Evolutionary conservation across 2,329 filamentous ascomycete species (phyloP).

Genomic region (Dryadomyces quercus-mongolicae): DNA sequence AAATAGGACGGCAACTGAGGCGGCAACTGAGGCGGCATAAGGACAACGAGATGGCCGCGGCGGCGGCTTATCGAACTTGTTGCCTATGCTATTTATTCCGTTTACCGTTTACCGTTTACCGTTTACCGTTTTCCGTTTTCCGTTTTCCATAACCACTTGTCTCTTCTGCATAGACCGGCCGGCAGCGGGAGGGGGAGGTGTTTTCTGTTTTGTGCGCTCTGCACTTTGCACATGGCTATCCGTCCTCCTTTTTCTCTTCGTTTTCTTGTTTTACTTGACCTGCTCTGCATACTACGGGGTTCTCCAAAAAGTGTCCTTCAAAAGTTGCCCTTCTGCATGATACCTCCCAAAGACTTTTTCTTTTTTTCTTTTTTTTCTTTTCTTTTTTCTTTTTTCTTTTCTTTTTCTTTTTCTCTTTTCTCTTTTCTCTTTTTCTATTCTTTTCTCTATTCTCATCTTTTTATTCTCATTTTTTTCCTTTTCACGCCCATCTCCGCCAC

Average conservation of each 20-base stretch:
- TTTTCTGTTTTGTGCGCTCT: slow-evolving; percentile 29
- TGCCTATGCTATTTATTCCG: neutral
- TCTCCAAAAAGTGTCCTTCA: slow-evolving; percentile 28
- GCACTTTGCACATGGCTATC: neutral
- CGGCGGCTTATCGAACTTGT: no score
- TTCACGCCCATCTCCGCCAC: no score
- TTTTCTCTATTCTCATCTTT: neutral
- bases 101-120: slow-evolving; percentile 18
- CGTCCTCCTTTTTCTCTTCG: neutral
- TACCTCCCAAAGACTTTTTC: slow-evolving; percentile 26
- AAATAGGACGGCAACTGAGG: slow-evolving; percentile 37
- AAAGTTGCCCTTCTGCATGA: slow-evolving; percentile 35
- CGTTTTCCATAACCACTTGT: slow-evolving; percentile 18
- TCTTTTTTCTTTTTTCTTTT: neutral
- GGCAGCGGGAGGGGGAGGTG: neutral
- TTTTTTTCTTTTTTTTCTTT: slow-evolving; percentile 5
- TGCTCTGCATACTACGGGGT: slow-evolving; percentile 21
- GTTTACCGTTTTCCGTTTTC: slow-evolving; percentile 17
- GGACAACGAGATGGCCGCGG: no score
- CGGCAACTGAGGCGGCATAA: neutral
- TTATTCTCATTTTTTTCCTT: no score
- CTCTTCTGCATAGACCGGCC: slow-evolving; percentile 32
- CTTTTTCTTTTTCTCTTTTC: neutral
- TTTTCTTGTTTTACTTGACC: neutral
- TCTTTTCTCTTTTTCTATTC: neutral